Base-by-base conservation (phyloP, 805 yeast genomes). In the Sungouiozyma ichnusensis region DNA sequence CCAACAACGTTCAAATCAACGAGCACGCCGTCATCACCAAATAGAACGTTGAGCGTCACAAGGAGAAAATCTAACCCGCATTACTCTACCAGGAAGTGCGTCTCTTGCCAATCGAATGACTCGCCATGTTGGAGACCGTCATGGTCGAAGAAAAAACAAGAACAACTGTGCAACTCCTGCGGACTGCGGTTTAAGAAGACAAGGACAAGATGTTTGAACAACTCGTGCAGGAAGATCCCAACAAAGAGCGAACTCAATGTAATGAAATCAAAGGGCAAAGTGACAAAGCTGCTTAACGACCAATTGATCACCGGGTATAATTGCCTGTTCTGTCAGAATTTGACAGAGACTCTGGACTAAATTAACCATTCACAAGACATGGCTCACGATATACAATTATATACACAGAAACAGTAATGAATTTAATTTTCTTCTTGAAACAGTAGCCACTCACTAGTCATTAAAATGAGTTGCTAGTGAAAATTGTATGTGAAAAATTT, bases 71-170 rank as follows among this genome's bases (percentile, higher is more conserved):
- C 31, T 45, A 7, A 38, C 44, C n/a, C 45, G 40, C 29, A n/a
- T 40, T 19, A 20, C 32, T 24, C 47, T 13, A 37, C 49, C 55
- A 72, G 95, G 50, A 74, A 73, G 41, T 90, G 98, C 58, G 79
- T 90, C 20, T 85, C 96, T 4, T 90, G 98, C 64, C 86, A 87
- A 5, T 77, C 92, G 1, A 81, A 79, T 43, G 92, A 84, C 52
- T 84, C 94, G 4, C 98, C 98, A 3, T 90, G 98, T 63, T 90
- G 98, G 98, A 76, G 98, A 58, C 98, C 98, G 1, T 82, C 94
- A 4, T 90, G 98, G 98, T 79, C 90, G 3, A 44, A 46, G 17
- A 70, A 78, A 20, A 69, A 79, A 49, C 86, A 83, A 47, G 97
- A 97, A n/a, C 97, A 88, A 66, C 72, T 90, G 51, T 90, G 98